phyloP scores from a whole-genome alignment of 176 grass and related monocot species.

The Phoenix dactylifera region DNA sequence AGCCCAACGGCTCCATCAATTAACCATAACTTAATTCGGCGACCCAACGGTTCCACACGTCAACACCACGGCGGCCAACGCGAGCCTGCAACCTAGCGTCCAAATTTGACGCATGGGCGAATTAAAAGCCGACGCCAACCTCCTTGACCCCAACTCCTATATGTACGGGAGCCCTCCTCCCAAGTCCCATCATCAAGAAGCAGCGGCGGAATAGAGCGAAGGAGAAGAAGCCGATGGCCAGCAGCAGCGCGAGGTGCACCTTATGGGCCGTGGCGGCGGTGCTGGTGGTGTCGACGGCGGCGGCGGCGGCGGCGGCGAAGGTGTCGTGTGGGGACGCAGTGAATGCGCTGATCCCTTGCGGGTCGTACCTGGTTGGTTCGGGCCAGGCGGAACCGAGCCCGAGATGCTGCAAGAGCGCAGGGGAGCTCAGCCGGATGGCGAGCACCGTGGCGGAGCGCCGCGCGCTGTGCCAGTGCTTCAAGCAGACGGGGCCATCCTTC shows the following conservation, averaged over 20 bases:
- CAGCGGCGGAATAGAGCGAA: too few relatives aligned
- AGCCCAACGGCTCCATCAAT: too few relatives aligned
- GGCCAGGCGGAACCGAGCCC: slow-evolving; percentile 19
- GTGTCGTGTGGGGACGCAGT: slow-evolving; percentile 36
- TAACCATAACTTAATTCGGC: too few relatives aligned
- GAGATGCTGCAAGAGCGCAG: slow-evolving; percentile 40
- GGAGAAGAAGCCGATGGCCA: slow-evolving; percentile 18
- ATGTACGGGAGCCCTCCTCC: too few relatives aligned
- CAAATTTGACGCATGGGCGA: too few relatives aligned
- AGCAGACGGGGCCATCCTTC: slow-evolving; percentile 41
- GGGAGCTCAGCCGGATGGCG: slow-evolving; percentile 22
- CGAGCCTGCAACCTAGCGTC: too few relatives aligned
- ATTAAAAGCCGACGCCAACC: too few relatives aligned
- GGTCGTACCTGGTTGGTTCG: slow-evolving; percentile 30
- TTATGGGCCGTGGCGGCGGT: neutral
- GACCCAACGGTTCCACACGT: too few relatives aligned
- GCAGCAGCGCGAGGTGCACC: slow-evolving; percentile 42
- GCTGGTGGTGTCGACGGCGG: neutral
- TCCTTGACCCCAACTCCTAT: too few relatives aligned
- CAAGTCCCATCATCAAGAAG: too few relatives aligned
- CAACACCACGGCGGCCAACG: too few relatives aligned
- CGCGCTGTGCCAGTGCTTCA: slow-evolving; percentile 44
- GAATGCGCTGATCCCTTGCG: slow-evolving; percentile 34
- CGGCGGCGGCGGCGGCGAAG: neutral
- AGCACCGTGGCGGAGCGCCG: slow-evolving; percentile 25